These are phyloP conservation scores for Monosporascus cannonballus DNA, from an alignment of 2,329 filamentous ascomycete genomes.

Conservation along the genomic window DNA sequence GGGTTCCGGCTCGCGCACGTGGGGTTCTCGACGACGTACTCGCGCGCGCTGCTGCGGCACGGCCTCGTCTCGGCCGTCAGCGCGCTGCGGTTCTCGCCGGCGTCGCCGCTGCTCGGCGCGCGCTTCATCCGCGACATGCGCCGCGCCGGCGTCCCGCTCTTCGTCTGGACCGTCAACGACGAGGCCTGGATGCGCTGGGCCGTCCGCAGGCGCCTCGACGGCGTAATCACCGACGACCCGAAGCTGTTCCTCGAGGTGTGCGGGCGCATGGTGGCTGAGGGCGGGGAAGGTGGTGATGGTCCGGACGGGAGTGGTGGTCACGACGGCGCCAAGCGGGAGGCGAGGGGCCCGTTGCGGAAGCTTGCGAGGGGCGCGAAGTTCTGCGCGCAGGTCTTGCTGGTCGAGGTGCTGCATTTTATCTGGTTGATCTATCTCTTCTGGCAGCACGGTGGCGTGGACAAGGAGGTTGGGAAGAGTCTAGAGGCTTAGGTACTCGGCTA, in stretches of 20 bases:
- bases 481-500: neutral
- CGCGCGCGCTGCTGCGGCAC: slow-evolving; percentile 59
- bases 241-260: slow-evolving; percentile 59
- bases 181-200: slow-evolving; percentile 76
- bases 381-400: slow-evolving; percentile 3
- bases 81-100: slow-evolving; percentile 62
- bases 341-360: neutral
- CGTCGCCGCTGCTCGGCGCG: slow-evolving; percentile 58
- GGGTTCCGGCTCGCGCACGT: slow-evolving; percentile 62
- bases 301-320: neutral
- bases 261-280: slow-evolving; percentile 18
- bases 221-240: slow-evolving; percentile 82
- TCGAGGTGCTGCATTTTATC: slow-evolving; percentile 6
- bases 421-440: neutral
- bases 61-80: slow-evolving; percentile 70
- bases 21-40: slow-evolving; percentile 60
- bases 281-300: neutral
- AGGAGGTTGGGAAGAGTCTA: neutral
- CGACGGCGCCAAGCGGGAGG: neutral
- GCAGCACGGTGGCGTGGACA: neutral
- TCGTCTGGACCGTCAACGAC: slow-evolving; percentile 85
- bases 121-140: slow-evolving; percentile 60
- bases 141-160: slow-evolving; percentile 52
- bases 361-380: neutral
- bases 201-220: slow-evolving; percentile 62